Percentiles rank a stretch among this genome's conserved stretches.
These are phyloP conservation scores for Leucoagaricus sp. DNA, from an alignment of 1,284 basidiomycete species.

Conservation along the genomic window DNA sequence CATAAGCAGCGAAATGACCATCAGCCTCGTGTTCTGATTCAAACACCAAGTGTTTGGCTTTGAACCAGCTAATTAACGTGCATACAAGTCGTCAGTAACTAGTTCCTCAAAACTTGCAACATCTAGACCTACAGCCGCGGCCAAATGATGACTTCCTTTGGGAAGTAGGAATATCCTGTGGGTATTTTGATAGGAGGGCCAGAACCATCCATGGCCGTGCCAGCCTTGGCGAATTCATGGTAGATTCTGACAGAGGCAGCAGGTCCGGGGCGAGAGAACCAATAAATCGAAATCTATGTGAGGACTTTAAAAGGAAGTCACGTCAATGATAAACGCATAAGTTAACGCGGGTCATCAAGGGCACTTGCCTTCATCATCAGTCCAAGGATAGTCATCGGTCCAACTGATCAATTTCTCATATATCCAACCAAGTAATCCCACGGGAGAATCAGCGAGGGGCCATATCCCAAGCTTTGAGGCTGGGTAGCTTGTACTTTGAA, in stretches of 20 bases:
- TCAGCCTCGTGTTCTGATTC: conserved; percentile 35
- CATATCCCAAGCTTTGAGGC: conserved; percentile 59
- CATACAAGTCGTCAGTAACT: background rate
- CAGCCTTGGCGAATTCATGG: conserved; percentile 35
- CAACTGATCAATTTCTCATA: conserved; percentile 55
- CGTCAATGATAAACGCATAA: background rate
- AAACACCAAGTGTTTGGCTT: conserved; percentile 25
- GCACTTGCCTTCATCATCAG: conserved; percentile 47
- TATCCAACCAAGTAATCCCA: conserved; percentile 56
- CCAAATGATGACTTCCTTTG: conserved; percentile 38
- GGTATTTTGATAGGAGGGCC: conserved; percentile 40
- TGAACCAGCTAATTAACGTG: conserved; percentile 30
- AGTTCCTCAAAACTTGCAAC: background rate
- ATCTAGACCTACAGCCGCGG: conserved; percentile 39
- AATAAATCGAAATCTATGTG: conserved; percentile 57
- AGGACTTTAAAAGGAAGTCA: conserved; percentile 45
- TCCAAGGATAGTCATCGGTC: conserved; percentile 50
- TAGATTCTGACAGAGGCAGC: conserved; percentile 53
- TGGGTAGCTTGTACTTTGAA: conserved; percentile 37
- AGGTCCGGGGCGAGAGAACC: conserved; percentile 56
- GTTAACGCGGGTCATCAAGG: background rate
- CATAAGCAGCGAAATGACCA: conserved; percentile 43
- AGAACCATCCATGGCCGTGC: conserved; percentile 4
- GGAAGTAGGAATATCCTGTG: conserved; percentile 50
- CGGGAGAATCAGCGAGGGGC: conserved; percentile 53